Evolutionary conservation across 192 early-diverging fungal species (phyloP).

Genomic region (Coemansia sp.): DNA sequence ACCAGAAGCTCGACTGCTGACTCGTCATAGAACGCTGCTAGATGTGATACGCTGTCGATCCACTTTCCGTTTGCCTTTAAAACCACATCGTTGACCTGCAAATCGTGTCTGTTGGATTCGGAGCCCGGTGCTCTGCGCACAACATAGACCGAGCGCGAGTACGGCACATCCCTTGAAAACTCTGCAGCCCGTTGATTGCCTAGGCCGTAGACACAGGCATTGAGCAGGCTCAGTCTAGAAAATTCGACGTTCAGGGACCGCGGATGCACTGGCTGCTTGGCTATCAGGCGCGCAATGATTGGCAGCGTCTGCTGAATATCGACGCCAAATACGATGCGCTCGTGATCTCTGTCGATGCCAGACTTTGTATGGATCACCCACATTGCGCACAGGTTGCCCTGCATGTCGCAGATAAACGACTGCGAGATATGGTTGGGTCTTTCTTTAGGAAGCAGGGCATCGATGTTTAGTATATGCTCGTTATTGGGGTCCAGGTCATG

Average conservation of each 20-base stretch:
- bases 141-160: not conserved
- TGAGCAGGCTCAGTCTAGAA: not conserved
- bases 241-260: conserved; percentile 20
- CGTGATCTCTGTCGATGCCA: not conserved
- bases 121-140: not conserved
- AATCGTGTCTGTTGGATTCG: not conserved
- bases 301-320: conserved; percentile 1
- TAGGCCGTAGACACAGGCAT: conserved; percentile 17
- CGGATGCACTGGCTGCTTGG: not conserved
- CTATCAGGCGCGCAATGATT: conserved; percentile 3
- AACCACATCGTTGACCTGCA: conserved; percentile 14
- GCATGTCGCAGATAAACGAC: conserved; percentile 5
- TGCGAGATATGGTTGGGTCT: not conserved
- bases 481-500: conserved; percentile 8
- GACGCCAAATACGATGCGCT: not conserved
- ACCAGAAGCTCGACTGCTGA: not conserved
- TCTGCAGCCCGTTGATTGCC: conserved; percentile 7
- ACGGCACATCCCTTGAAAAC: not conserved
- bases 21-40: conserved; percentile 9
- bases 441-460: not conserved
- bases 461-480: conserved; percentile 10
- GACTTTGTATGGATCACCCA: not conserved
- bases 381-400: conserved; percentile 2
- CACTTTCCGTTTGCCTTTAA: conserved; percentile 7
- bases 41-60: not conserved